Conservation (phyloP, 2,329 filamentous ascomycete species). For the Fusarium dimerum region DNA sequence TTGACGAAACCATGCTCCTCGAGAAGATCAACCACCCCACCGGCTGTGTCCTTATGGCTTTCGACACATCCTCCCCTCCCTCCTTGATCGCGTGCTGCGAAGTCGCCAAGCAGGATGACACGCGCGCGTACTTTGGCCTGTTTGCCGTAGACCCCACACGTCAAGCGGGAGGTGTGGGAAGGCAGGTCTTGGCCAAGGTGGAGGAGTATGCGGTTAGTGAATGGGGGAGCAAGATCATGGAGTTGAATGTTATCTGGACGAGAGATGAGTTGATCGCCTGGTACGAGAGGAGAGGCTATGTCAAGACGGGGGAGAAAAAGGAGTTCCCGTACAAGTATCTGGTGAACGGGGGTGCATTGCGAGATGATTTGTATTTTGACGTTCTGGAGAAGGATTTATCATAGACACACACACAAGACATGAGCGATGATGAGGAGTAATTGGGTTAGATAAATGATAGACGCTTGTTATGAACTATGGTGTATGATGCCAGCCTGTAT, state of each 20-base stretch:
- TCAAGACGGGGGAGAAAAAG: slow-evolving; percentile 37
- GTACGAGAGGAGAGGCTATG: slow-evolving; percentile 47
- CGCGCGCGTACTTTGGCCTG: slow-evolving; percentile 46
- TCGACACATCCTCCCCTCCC: slow-evolving; percentile 19
- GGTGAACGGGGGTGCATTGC: slow-evolving; percentile 37
- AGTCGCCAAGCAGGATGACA: slow-evolving; percentile 31
- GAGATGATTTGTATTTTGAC: slow-evolving; percentile 46
- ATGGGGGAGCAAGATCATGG: slow-evolving; percentile 38
- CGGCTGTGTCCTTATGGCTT: slow-evolving; percentile 40
- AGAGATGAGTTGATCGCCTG: slow-evolving; percentile 47
- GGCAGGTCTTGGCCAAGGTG: slow-evolving; percentile 41
- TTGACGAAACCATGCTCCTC: slow-evolving; percentile 37
- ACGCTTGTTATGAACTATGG: too few species aligned
- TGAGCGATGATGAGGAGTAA: too few species aligned
- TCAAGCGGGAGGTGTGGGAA: slow-evolving; percentile 47
- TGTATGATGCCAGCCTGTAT: too few species aligned
- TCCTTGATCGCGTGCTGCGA: slow-evolving; percentile 47
- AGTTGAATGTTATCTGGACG: slow-evolving; percentile 47
- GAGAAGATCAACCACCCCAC: slow-evolving; percentile 42
- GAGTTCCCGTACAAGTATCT: slow-evolving; percentile 45
- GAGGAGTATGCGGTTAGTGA: slow-evolving; percentile 38
- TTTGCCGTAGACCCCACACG: slow-evolving; percentile 47
- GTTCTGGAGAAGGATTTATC: slow-evolving; percentile 42
- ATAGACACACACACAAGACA: background rate
- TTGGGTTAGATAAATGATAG: too few species aligned